These are phyloP conservation scores for Cicer cuneatum DNA, from an alignment of 306 rosid species.

Conservation along the genomic window DNA sequence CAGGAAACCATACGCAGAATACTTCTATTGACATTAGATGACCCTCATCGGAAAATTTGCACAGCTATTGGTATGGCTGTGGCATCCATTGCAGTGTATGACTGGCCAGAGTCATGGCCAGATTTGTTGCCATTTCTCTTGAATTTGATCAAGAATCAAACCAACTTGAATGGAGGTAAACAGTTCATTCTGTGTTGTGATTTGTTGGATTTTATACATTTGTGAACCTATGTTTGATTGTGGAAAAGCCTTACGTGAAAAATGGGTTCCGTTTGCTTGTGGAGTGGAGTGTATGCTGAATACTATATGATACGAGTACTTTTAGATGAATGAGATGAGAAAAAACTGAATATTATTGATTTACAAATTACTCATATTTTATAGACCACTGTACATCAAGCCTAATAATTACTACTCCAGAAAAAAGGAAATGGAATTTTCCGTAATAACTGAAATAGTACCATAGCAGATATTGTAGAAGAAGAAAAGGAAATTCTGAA, in stretches of 20 bases:
- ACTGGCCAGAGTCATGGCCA: slow-evolving; percentile 97
- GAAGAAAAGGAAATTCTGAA: not conserved
- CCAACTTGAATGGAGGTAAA: slow-evolving; percentile 81
- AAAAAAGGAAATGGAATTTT: not conserved
- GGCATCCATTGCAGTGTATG: slow-evolving; percentile 85
- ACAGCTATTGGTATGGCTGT: slow-evolving; percentile 96
- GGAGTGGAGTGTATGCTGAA: slow-evolving; percentile 14
- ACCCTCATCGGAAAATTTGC: slow-evolving; percentile 85
- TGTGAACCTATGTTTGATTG: slow-evolving; percentile 19
- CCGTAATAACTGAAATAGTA: not conserved
- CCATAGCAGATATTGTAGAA: not conserved
- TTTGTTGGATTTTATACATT: slow-evolving; percentile 28
- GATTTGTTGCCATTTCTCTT: slow-evolving; percentile 83
- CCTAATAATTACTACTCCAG: not conserved
- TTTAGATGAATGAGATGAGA: slow-evolving; percentile 3
- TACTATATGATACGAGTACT: slow-evolving; percentile 1
- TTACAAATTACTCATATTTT: not conserved
- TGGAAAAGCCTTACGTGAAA: slow-evolving; percentile 31
- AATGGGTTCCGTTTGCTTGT: slow-evolving; percentile 16
- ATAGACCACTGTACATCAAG: not conserved
- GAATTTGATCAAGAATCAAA: slow-evolving; percentile 69
- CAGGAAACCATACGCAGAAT: slow-evolving; percentile 74
- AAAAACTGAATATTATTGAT: slow-evolving; percentile 24
- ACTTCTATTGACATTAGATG: slow-evolving; percentile 81
- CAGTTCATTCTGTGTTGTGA: slow-evolving; percentile 22